Evolutionary conservation across 164 flowering plant genomes (phyloP).

Genomic region (Saururus chinensis): DNA sequence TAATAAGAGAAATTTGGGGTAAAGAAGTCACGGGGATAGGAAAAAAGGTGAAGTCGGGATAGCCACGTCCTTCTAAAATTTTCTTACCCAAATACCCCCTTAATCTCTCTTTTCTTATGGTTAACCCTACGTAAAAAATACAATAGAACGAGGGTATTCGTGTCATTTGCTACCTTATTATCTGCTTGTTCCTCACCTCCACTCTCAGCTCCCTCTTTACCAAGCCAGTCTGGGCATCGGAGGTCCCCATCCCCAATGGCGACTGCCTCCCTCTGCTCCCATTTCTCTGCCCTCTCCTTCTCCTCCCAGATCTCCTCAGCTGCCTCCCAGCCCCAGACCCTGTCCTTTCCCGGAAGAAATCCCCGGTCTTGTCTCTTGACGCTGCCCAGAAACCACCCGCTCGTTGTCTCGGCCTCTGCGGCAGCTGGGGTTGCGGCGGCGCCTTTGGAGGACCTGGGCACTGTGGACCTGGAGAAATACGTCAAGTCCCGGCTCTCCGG

Average conservation of each 20-base stretch:
- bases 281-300: conserved; percentile 58
- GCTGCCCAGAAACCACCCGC: conserved; percentile 9
- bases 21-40: too few species aligned
- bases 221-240: neutral
- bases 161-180: neutral
- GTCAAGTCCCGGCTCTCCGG: conserved; percentile 89
- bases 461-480: conserved; percentile 35
- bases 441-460: conserved; percentile 27
- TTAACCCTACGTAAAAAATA: too few species aligned
- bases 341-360: conserved; percentile 22
- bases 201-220: neutral
- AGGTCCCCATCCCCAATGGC: conserved; percentile 4
- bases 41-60: too few species aligned
- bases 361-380: conserved; percentile 5
- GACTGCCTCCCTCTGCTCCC: conserved; percentile 43
- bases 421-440: conserved; percentile 15
- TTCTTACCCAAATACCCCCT: too few species aligned
- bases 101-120: too few species aligned
- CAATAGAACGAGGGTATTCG: neutral
- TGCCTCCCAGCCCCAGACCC: conserved; percentile 32
- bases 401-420: conserved; percentile 20
- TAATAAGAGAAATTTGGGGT: too few species aligned
- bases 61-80: too few species aligned
- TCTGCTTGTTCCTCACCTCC: neutral
- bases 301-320: conserved; percentile 54